Conservation (phyloP, 495 filamentous ascomycete genomes). For the Tuber aestivum region DNA sequence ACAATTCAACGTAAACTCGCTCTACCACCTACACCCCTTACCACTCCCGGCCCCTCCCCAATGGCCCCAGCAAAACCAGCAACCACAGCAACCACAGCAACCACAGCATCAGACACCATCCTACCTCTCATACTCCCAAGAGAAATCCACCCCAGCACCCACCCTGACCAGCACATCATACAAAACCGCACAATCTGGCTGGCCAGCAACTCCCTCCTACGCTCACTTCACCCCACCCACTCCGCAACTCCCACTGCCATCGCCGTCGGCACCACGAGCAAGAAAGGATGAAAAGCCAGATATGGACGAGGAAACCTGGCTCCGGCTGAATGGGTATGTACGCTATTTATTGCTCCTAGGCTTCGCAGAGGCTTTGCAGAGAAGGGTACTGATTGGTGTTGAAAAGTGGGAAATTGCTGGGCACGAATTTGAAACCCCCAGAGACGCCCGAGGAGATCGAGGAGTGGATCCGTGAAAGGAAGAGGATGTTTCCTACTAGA, state of each 20-base stretch:
- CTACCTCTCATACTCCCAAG: slow-evolving; percentile 32
- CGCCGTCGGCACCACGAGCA: neutral
- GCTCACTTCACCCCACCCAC: slow-evolving; percentile 18
- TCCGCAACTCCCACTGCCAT: neutral
- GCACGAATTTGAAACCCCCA: slow-evolving; percentile 37
- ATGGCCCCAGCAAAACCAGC: slow-evolving; percentile 6
- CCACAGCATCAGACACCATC: neutral
- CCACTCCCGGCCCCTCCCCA: neutral
- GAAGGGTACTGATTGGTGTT: neutral
- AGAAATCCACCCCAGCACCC: slow-evolving; percentile 5
- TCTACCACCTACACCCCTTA: neutral
- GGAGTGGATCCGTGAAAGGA: slow-evolving; percentile 63
- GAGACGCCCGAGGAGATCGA: slow-evolving; percentile 50
- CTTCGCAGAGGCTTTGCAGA: neutral
- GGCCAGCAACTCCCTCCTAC: slow-evolving; percentile 28
- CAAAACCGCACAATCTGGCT: slow-evolving; percentile 16
- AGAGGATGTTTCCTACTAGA: slow-evolving; percentile 59
- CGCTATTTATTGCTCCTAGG: neutral
- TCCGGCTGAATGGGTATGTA: slow-evolving; percentile 31
- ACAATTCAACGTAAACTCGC: slow-evolving; percentile 1
- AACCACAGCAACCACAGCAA: slow-evolving; percentile 3
- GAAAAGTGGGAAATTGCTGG: slow-evolving; percentile 34
- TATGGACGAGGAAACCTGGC: slow-evolving; percentile 36
- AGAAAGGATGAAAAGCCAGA: slow-evolving; percentile 27
- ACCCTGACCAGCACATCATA: slow-evolving; percentile 2